Percentiles rank a stretch among this genome's conserved stretches.
These are phyloP conservation scores for Phytophthora crassamura DNA, from an alignment of 352 stramenopile species.

Conservation along the genomic window DNA sequence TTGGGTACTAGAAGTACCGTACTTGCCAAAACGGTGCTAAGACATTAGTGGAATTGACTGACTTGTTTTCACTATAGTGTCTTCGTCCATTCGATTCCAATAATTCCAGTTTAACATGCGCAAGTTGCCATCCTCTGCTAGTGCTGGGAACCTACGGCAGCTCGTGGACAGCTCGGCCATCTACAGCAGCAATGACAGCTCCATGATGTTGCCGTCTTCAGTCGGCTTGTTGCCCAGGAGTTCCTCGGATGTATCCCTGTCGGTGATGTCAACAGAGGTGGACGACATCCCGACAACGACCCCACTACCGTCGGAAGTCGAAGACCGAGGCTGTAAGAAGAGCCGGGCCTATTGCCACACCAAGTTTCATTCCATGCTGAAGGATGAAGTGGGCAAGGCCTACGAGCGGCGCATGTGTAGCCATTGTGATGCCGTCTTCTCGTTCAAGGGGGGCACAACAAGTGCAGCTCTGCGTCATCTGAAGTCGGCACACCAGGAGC, in stretches of 20 bases:
- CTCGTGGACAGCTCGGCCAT: constrained; percentile 8
- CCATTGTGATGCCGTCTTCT: constrained; percentile 58
- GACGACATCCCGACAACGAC: neutral
- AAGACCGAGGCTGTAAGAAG: constrained; percentile 34
- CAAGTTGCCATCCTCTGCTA: constrained; percentile 19
- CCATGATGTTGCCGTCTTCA: neutral
- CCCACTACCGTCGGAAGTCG: neutral
- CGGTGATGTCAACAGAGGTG: neutral
- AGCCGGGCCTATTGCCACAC: constrained; percentile 55
- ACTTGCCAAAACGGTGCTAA: too few relatives aligned
- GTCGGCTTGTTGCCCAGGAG: neutral
- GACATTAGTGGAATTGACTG: too few relatives aligned
- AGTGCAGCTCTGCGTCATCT: constrained; percentile 59
- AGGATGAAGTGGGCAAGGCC: constrained; percentile 37
- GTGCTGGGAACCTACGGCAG: constrained; percentile 19
- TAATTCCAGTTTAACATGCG: constrained; percentile 7
- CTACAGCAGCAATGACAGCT: neutral
- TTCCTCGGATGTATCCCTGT: constrained; percentile 14
- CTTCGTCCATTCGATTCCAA: too few relatives aligned
- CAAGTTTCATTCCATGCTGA: constrained; percentile 25
- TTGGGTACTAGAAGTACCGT: neutral
- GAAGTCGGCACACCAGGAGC: constrained; percentile 45
- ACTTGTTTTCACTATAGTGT: too few relatives aligned
- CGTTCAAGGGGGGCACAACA: constrained; percentile 60
- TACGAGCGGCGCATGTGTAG: constrained; percentile 52